Conservation (phyloP, 1,284 basidiomycete species). For the Boletus semigastroideus region DNA sequence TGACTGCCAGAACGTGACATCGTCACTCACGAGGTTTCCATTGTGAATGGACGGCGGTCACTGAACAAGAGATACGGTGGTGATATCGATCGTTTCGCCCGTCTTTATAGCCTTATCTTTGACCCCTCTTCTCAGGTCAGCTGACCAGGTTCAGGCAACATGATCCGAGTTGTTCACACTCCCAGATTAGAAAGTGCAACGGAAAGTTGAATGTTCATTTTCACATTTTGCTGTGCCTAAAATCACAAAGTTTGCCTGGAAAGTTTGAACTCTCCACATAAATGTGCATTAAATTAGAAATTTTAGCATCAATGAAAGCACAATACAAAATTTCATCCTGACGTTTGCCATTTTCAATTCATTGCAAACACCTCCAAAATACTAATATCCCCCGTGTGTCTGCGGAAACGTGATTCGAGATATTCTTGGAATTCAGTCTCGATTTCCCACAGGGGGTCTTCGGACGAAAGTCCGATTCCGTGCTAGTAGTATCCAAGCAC, state of each 20-base stretch:
- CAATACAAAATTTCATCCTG: no score
- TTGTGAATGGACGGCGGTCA: neutral
- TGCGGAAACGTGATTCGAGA: constrained; percentile 41
- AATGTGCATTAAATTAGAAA: no score
- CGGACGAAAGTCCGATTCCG: constrained; percentile 40
- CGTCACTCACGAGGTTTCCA: constrained; percentile 22
- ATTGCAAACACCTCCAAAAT: no score
- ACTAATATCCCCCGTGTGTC: no score
- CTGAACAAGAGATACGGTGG: neutral
- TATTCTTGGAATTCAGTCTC: constrained; percentile 44
- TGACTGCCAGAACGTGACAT: neutral
- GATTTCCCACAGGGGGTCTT: constrained; percentile 46
- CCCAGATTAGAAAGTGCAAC: no score
- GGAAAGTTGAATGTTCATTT: no score
- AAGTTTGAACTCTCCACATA: no score
- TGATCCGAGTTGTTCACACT: no score
- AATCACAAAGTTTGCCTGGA: no score
- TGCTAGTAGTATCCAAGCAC: constrained; percentile 19
- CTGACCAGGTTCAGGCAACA: neutral
- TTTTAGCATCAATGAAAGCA: no score
- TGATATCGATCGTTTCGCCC: constrained; percentile 6
- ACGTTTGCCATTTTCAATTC: no score
- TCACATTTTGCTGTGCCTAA: no score
- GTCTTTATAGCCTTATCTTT: neutral
- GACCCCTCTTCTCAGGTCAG: neutral